These are phyloP conservation scores for Chalaropsis thielavioides DNA, from an alignment of 2,329 filamentous ascomycete genomes.

Conservation along the genomic window DNA sequence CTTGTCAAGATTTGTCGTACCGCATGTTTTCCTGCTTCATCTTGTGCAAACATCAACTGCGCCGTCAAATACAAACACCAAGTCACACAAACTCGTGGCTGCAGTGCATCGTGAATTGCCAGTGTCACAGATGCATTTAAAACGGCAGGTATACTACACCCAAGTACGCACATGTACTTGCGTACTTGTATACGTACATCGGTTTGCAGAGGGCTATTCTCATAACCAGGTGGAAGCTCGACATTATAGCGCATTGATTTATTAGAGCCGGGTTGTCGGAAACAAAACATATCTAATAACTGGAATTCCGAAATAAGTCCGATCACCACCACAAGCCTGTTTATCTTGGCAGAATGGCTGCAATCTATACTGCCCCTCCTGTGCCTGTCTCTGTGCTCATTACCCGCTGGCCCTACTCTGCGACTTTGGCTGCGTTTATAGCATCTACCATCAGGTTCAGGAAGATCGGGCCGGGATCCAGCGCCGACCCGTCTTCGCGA, in stretches of 20 bases:
- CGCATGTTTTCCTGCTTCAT: no score
- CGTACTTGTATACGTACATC: not conserved
- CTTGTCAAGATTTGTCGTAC: no score
- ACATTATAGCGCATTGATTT: not conserved
- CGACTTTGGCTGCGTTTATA: constrained; percentile 14
- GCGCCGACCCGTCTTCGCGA: constrained; percentile 14
- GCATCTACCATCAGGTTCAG: constrained; percentile 20
- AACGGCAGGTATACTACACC: not conserved
- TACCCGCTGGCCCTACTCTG: not conserved
- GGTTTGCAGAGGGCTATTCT: not conserved
- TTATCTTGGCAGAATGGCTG: not conserved
- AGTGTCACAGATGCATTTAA: not conserved
- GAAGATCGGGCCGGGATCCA: constrained; percentile 15
- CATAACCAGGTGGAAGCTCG: not conserved
- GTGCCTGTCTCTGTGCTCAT: no score
- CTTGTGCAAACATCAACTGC: not conserved
- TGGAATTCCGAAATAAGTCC: not conserved
- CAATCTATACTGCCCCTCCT: not conserved
- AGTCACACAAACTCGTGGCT: not conserved
- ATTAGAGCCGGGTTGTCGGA: not conserved
- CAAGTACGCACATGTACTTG: not conserved
- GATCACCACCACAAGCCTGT: not conserved
- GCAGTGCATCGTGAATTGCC: not conserved
- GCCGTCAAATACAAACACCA: no score
- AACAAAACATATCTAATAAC: not conserved